phyloP scores from a whole-genome alignment of 1,284 basidiomycete genomes.

The Ustilago hordei region DNA sequence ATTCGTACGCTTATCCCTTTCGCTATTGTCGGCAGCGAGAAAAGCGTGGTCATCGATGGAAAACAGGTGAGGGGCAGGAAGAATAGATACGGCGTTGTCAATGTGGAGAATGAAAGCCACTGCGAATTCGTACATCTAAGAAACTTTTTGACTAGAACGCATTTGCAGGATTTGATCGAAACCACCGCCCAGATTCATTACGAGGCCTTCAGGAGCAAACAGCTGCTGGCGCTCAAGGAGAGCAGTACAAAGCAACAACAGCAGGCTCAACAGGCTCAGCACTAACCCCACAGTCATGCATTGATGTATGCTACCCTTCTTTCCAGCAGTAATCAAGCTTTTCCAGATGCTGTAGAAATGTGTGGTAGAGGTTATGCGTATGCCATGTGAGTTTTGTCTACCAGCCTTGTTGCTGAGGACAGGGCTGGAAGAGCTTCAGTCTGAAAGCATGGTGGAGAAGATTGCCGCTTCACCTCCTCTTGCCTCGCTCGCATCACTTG shows the following conservation, averaged over 20 bases:
- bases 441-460: too few species aligned
- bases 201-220: constrained; percentile 98
- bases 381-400: too few species aligned
- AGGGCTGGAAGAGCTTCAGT: too few species aligned
- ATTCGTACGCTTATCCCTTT: constrained; percentile 96
- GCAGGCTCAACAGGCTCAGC: constrained; percentile 11
- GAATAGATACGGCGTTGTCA: constrained; percentile 98
- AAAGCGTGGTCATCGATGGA: constrained; percentile 92
- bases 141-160: constrained; percentile 93
- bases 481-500: too few species aligned
- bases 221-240: constrained; percentile 91
- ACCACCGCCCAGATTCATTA: constrained; percentile 99
- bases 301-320: too few species aligned
- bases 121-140: constrained; percentile 98
- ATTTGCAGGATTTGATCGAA: constrained; percentile 98
- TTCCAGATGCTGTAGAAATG: too few species aligned
- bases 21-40: constrained; percentile 94
- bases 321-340: too few species aligned
- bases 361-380: too few species aligned
- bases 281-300: not conserved
- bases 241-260: constrained; percentile 67
- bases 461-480: too few species aligned
- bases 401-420: too few species aligned
- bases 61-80: constrained; percentile 94
- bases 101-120: constrained; percentile 90